Base-by-base conservation (phyloP, 163 green algal species). In the Chloroidium sp. region DNA sequence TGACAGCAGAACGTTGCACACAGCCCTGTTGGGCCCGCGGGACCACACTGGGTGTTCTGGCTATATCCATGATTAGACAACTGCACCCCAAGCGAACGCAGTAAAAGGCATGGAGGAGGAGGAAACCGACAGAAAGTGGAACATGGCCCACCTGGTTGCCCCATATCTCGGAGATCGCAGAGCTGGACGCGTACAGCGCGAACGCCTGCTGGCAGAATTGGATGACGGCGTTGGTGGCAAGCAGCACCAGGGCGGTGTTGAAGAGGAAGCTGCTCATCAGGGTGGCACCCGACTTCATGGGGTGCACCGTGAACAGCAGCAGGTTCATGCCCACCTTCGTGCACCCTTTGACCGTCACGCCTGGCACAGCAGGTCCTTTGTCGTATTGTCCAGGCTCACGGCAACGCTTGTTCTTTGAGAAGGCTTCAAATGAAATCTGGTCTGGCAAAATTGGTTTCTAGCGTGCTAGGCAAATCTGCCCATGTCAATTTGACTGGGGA, bases 201-300 rank as follows among this genome's bases (percentile, higher is more conserved):
- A 99, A 99, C 0, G 94, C 95, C 74, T 90, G 82, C 0, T 94
- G 86, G 83, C 92, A 98, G 85, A 99, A 99, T 85, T 98, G 95
- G 76, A 98, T 92, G 62, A 95, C 89, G 61, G 95, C 95, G n/a
- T 89, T 90, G 62, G 87, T 90, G 81, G 93, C 92, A 59, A 97
- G 85, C 84, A 99, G 86, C 69, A 99, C 95, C 64, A 99, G 87
- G 8, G 87, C 95, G 0, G 92, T 90, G 88, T 99, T 99, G 89
- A 99, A 98, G 1, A 99, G 91, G 86, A 99, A 95, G 64, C 86
- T 92, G 86, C 85, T 94, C 94, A 98, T 98, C 77, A 98, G 85
- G 2, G 96, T 99, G 68, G 84, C 92, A 14, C 92, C 92, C 3
- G 81, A 76, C 12, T 83, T 82, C 87, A 97, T 95, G 72, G 94